Base-by-base conservation (phyloP, 2,329 filamentous ascomycete species). In the Plectosphaerella plurivora region DNA sequence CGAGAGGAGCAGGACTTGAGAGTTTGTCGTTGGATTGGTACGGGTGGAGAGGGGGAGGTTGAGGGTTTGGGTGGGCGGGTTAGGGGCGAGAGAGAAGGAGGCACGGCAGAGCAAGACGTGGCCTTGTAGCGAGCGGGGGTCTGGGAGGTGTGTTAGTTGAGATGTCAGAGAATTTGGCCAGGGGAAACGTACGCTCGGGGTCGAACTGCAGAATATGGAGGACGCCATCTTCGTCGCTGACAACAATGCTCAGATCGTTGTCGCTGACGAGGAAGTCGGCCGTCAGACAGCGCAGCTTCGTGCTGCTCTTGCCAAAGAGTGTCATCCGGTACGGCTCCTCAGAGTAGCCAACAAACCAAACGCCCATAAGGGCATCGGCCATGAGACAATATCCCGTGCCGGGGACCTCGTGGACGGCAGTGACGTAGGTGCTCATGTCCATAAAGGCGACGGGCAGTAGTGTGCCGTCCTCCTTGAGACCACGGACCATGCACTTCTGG, bases 321-420 rank as follows among this genome's bases (percentile, higher is more conserved):
- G 91, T 88, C 84, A 99, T 91, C 60, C 89, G 92, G 67, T 97
- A 99, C 1, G 94, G 94, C 64, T 97, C 94, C 71, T 99, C 93
- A 9, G 89, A 94, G 65, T 97, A 99, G 1, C 94, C 94, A 0
- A 90, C 89, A 60, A 99, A 95, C 91, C 94, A 97, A 3, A 97
- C 78, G 0, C 94, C 94, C 72, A 96, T 96, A 65, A 94, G 85
- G 1, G 88, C 89, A 71, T 99, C 94, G 0, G 89, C 89, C 72
- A 97, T 85, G 11, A 96, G 77, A 63, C 89, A 91, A 65, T 99
- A 78, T 1, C 93, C 92, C 1, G 91, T 95, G 2, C 87, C 84
- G 4, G 85, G 84, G 16, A 99, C 78, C 61, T 91, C 89, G 64
- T 92, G 94, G 51, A 91, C 81, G n/a, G 87, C 84, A 3, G 86